These are phyloP conservation scores for Trypanosoma lewisi DNA, from an alignment of 208 protist genomes.

Conservation along the genomic window DNA sequence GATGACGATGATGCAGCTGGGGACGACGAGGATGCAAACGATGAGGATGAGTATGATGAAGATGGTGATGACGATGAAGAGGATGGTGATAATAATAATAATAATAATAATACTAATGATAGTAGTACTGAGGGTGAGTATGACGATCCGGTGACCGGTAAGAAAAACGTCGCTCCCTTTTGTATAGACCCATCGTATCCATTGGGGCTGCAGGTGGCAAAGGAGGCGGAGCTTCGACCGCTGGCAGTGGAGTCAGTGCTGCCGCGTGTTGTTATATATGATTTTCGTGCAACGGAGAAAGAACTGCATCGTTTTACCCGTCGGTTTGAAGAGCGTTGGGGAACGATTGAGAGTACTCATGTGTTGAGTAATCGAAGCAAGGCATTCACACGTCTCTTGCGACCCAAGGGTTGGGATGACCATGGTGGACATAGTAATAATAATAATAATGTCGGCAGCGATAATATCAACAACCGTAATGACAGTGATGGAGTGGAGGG, in stretches of 20 bases:
- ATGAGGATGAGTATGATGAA: conserved; percentile 11
- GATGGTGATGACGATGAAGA: conserved; percentile 7
- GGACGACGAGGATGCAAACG: background rate
- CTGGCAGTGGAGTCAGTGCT: conserved; percentile 39
- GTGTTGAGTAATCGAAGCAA: conserved; percentile 29
- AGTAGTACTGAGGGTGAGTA: conserved; percentile 2
- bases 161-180: conserved; percentile 23
- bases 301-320: conserved; percentile 26
- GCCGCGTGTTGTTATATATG: conserved; percentile 35
- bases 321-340: conserved; percentile 34
- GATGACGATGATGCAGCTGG: background rate
- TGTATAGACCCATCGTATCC: conserved; percentile 37
- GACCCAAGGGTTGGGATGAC: conserved; percentile 9
- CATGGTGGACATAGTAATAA: background rate
- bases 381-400: conserved; percentile 45
- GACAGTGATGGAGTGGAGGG: background rate
- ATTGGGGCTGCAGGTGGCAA: conserved; percentile 47
- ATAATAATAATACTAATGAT: conserved; percentile 2
- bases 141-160: conserved; percentile 6
- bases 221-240: conserved; percentile 58
- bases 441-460: background rate
- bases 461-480: background rate
- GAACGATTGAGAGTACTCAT: conserved; percentile 37
- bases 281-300: conserved; percentile 18
- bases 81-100: conserved; percentile 3